phyloP scores from a whole-genome alignment of 2,329 filamentous ascomycete genomes.

The Aspergillus sojae region DNA sequence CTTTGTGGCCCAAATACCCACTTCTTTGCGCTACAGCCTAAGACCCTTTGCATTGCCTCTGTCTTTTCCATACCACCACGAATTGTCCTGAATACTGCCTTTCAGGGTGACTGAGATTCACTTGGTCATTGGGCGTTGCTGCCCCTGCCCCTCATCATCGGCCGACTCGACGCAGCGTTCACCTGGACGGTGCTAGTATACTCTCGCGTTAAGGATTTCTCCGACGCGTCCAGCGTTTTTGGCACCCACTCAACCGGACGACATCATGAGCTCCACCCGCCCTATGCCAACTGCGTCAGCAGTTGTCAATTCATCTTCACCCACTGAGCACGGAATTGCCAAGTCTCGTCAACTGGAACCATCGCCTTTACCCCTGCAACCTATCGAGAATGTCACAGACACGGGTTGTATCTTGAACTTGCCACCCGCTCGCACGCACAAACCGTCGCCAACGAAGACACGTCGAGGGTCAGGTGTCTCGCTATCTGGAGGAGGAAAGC shows the following conservation, averaged over 20 bases:
- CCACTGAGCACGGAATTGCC: conserved; percentile 38
- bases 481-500: conserved; percentile 58
- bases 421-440: conserved; percentile 49
- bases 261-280: conserved; percentile 44
- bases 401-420: conserved; percentile 70
- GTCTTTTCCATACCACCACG: neutral
- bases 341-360: conserved; percentile 51
- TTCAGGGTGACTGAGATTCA: neutral
- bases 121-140: neutral
- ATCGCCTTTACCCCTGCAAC: conserved; percentile 54
- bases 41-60: neutral
- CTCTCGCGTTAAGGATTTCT: neutral
- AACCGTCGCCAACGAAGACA: conserved; percentile 71
- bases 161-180: neutral
- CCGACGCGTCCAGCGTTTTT: neutral
- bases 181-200: neutral
- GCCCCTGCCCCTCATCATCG: neutral
- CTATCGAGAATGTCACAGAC: conserved; percentile 47
- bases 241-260: conserved; percentile 9
- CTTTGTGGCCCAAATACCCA: conserved; percentile 29
- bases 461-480: conserved; percentile 59
- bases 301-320: conserved; percentile 58
- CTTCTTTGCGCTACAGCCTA: conserved; percentile 27
- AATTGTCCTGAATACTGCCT: too few relatives aligned
- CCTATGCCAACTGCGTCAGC: conserved; percentile 57